These are phyloP conservation scores for Streptanthus diversifolius DNA, from an alignment of 345 rosid genomes.

Conservation along the genomic window DNA sequence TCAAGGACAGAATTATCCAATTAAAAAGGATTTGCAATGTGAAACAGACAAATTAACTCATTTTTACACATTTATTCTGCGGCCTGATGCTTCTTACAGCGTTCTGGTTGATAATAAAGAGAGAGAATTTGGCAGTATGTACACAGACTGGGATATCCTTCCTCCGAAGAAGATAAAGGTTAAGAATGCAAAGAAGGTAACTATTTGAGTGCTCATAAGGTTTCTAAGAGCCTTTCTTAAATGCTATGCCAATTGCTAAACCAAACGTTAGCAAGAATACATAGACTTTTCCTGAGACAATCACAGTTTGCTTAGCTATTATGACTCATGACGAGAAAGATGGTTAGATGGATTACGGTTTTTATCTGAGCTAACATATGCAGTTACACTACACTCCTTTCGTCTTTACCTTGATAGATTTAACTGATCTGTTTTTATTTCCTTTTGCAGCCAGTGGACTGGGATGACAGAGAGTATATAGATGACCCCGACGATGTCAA, in stretches of 20 bases:
- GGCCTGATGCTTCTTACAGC: slow-evolving; percentile 90
- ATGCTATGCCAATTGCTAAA: not conserved
- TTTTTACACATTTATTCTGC: slow-evolving; percentile 88
- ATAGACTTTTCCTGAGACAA: not conserved
- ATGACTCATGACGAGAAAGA: not conserved
- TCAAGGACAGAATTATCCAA: slow-evolving; percentile 93
- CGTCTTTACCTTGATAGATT: not conserved
- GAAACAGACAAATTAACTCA: slow-evolving; percentile 90
- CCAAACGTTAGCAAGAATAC: not conserved
- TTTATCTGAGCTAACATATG: not conserved
- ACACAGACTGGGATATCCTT: slow-evolving; percentile 93
- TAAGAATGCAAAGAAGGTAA: slow-evolving; percentile 77
- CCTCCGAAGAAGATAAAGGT: slow-evolving; percentile 81
- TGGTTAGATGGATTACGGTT: not conserved
- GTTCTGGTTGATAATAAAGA: slow-evolving; percentile 79
- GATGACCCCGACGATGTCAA: slow-evolving; percentile 76
- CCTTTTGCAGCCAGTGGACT: slow-evolving; percentile 64
- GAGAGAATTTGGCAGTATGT: slow-evolving; percentile 88
- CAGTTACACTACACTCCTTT: not conserved
- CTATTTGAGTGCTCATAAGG: not conserved
- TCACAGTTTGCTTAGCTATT: not conserved
- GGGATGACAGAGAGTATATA: slow-evolving; percentile 91
- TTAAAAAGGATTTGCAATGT: slow-evolving; percentile 83
- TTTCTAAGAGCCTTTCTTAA: not conserved
- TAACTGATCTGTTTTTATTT: not conserved